Evolutionary conservation across 352 stramenopile genomes (phyloP).

Genomic region (Pythium phragmitis): DNA sequence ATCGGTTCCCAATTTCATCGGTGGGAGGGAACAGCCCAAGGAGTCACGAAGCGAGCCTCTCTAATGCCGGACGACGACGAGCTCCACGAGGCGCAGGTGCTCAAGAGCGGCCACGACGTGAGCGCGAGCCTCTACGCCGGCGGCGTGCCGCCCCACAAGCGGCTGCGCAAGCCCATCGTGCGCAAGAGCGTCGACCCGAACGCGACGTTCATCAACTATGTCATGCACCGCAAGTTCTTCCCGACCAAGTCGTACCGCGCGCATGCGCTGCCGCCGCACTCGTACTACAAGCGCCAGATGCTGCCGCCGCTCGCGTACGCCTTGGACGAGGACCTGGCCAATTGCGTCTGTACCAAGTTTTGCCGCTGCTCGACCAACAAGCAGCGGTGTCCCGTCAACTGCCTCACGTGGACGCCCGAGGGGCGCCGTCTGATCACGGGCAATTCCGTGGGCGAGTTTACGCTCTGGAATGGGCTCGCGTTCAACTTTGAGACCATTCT

Average conservation of each 20-base stretch:
- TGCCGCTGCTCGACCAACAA: slow-evolving; percentile 90
- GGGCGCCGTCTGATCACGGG: slow-evolving; percentile 94
- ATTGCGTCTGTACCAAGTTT: slow-evolving; percentile 86
- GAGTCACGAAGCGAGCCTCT: not conserved
- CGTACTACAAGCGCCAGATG: slow-evolving; percentile 85
- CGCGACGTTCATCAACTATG: slow-evolving; percentile 81
- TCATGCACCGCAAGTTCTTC: slow-evolving; percentile 75
- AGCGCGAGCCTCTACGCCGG: slow-evolving; percentile 64
- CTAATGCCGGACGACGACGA: slow-evolving; percentile 34
- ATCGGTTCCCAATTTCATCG: slow-evolving; percentile 1
- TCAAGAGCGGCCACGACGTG: slow-evolving; percentile 77
- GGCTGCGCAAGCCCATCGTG: slow-evolving; percentile 86
- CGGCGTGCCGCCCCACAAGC: slow-evolving; percentile 72
- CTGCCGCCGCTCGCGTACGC: slow-evolving; percentile 66
- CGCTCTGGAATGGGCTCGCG: slow-evolving; percentile 96
- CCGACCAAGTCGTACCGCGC: slow-evolving; percentile 45
- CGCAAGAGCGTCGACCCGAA: slow-evolving; percentile 87
- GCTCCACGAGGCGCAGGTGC: slow-evolving; percentile 74
- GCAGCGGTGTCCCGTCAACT: slow-evolving; percentile 90
- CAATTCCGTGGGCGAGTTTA: slow-evolving; percentile 97
- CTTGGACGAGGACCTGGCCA: slow-evolving; percentile 64
- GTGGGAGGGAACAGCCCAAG: not conserved
- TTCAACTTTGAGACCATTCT: slow-evolving; percentile 99
- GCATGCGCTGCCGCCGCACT: slow-evolving; percentile 67
- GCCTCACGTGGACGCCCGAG: slow-evolving; percentile 95